phyloP scores from a whole-genome alignment of 768 basidiomycete genomes.

The Podaxis sp. region DNA sequence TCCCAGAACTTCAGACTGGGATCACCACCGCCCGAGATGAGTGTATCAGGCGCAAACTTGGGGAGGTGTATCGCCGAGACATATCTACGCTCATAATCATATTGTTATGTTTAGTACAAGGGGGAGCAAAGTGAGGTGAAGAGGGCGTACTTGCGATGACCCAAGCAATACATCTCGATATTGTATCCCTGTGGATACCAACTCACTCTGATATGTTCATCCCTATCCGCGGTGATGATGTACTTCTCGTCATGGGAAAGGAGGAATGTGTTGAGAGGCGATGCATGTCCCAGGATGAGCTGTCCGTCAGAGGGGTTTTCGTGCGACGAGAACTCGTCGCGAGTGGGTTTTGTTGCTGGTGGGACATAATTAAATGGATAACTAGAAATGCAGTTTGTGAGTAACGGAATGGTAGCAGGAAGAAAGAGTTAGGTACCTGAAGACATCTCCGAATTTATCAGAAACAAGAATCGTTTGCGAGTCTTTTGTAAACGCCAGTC shows the following conservation, averaged over 20 bases:
- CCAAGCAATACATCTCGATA: conserved; percentile 86
- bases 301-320: conserved; percentile 69
- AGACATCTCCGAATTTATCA: conserved; percentile 96
- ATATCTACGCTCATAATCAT: conserved; percentile 50
- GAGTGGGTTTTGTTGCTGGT: conserved; percentile 18
- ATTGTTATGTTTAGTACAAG: background rate
- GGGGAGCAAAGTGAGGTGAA: background rate
- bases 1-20: conserved; percentile 74
- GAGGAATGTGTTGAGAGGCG: conserved; percentile 73
- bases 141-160: conserved; percentile 69
- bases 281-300: conserved; percentile 85
- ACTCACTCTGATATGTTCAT: conserved; percentile 93
- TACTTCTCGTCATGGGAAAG: conserved; percentile 67
- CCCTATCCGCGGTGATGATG: conserved; percentile 89
- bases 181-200: conserved; percentile 85
- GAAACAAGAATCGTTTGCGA: conserved; percentile 72
- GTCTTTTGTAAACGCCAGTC: conserved; percentile 59
- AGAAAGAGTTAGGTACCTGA: conserved; percentile 51
- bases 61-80: conserved; percentile 83
- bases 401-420: background rate
- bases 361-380: conserved; percentile 57
- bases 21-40: conserved; percentile 93
- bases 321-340: conserved; percentile 51
- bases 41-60: conserved; percentile 34
- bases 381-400: conserved; percentile 32